A percentile compares a stretch with the other conserved stretches of the same genome.
phyloP scores from a whole-genome alignment of 257 asterid species.

The Nicotiana noctiflora region DNA sequence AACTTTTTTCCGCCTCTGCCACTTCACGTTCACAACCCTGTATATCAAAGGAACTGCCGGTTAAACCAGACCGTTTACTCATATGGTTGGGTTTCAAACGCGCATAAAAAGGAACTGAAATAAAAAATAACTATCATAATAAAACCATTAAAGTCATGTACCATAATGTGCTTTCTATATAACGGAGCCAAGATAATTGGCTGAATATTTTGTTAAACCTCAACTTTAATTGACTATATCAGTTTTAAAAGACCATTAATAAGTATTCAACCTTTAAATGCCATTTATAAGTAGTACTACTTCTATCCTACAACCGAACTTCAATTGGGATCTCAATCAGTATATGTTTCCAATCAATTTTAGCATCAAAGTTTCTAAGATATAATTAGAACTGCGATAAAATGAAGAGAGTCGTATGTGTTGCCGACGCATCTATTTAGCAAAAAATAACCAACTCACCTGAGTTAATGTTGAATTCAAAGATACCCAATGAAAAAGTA shows the following conservation, averaged over 20 bases:
- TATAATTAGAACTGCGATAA: neutral
- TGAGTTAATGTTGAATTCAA: neutral
- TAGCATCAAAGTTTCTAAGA: neutral
- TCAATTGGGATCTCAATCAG: neutral
- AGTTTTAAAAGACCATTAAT: neutral
- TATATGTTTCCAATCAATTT: neutral
- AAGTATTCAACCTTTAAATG: neutral
- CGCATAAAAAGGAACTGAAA: neutral
- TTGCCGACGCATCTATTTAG: neutral
- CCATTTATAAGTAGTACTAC: neutral
- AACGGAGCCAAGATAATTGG: neutral
- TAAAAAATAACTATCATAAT: neutral
- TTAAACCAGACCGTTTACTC: neutral
- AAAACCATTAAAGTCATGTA: neutral
- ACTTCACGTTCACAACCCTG: conserved; percentile 96
- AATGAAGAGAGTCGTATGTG: neutral
- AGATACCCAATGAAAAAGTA: neutral
- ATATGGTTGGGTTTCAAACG: neutral
- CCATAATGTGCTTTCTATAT: neutral
- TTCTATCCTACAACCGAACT: neutral
- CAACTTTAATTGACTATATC: neutral
- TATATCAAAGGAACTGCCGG: neutral
- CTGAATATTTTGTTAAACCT: neutral
- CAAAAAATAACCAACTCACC: neutral
- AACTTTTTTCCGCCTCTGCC: conserved; percentile 74